Evolutionary conservation across 148 eudicot genomes (phyloP).

Genomic region (Silene uniflora): DNA sequence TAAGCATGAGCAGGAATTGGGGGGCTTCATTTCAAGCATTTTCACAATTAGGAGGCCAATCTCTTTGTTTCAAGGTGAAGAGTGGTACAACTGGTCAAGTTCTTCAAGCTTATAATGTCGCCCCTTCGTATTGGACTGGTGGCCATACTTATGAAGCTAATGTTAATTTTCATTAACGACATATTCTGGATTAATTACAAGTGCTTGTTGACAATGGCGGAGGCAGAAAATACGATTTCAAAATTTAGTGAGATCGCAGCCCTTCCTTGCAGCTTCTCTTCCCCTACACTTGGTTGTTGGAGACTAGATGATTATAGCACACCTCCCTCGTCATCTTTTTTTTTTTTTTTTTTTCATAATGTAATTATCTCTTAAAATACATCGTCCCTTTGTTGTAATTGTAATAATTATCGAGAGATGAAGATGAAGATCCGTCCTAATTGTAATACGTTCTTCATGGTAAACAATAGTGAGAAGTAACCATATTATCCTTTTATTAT

Average conservation of each 20-base stretch:
- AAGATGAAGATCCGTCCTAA: no score
- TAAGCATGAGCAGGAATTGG: conserved; percentile 86
- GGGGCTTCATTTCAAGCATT: conserved; percentile 91
- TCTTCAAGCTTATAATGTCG: conserved; percentile 45
- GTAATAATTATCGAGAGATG: neutral
- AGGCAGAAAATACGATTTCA: neutral
- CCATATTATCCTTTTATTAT: no score
- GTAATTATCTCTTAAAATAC: no score
- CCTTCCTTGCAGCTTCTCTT: neutral
- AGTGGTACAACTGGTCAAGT: conserved; percentile 38
- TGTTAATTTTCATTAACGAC: conserved; percentile 39
- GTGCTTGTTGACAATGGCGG: neutral
- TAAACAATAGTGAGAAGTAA: no score
- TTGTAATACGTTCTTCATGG: no score
- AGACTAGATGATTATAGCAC: neutral
- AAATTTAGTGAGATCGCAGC: neutral
- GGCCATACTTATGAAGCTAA: conserved; percentile 51
- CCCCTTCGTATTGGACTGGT: conserved; percentile 53
- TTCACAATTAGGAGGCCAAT: conserved; percentile 51
- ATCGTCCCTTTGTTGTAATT: no score
- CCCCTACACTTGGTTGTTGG: neutral
- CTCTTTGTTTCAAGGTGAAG: conserved; percentile 58
- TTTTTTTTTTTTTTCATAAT: no score
- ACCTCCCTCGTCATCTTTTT: no score
- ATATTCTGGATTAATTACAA: neutral